Base-by-base conservation (phyloP, 2,329 filamentous ascomycete genomes). In the Beauveria medogensis region DNA sequence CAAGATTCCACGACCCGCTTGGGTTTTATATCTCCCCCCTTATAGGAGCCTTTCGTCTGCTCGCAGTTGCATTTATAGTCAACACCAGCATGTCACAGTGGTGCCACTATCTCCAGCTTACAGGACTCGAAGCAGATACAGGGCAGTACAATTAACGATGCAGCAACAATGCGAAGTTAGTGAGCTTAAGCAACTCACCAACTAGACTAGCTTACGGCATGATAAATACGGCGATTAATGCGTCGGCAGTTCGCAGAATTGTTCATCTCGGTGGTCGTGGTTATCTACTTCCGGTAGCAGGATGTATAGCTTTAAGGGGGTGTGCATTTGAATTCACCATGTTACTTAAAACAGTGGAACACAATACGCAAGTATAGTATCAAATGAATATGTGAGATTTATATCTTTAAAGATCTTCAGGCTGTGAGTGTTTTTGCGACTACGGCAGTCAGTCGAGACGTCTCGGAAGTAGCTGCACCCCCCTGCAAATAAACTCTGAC, bases 211-310 rank as follows among this genome's bases (percentile, higher is more conserved):
- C 51, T 7, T 60, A 60, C n/a, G 58, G 58, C 24, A 60, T 60
- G 58, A 57, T 50, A 47, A 47, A 62, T 20, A 48, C 50, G 24
- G 55, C 55, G 7, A 62, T 50, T 43, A 50, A 55, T 7, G 54
- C 55, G 12, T 58, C 54, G 16, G 60, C 59, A 2, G 48, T 55
- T 2, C 41, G 28, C 28, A 30, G 2, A 30, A 30, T 30, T 59
- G 5, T 62, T 59, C 41, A 52, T 62, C 18, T 37, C 54, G 0
- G 60, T 55, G 12, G 54, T 62, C 9, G 48, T 59, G 8, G 60
- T 62, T 30, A 9, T 62, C 50, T 44, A 55, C 55, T 18, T 55
- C 48, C n/a, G 55, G 41, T 8, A 59, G 60, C 18, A 48, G 55
- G 3, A 12, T 59, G 10, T 59, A 55, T 34, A 50, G 48, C 34